Base-by-base conservation (phyloP, 228 moss, liverwort and hornwort genomes). In the Sphagnum fallax region DNA sequence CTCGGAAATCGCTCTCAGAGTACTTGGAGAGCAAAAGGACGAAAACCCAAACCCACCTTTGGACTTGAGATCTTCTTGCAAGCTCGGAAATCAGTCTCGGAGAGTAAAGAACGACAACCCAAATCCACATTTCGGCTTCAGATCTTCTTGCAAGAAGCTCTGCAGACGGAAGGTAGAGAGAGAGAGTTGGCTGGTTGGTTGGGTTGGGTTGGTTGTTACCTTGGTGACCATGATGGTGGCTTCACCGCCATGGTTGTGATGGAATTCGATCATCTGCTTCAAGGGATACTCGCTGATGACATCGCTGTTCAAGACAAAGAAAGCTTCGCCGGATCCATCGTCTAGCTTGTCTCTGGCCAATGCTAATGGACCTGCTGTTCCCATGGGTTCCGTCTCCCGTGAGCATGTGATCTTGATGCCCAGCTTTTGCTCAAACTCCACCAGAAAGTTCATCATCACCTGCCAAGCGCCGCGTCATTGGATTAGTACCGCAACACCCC, bases 171-270 rank as follows among this genome's bases (percentile, higher is more conserved):
- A 32, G 32, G 32, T 2, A 3, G 32, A 32, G 32, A 32, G 32
- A 32, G 32, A 32, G 32, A 32, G 32, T 32, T 32, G 32, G 32
- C 32, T 32, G 32, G 32, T 32, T 32, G 32, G 32, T 32, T 32
- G 32, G 32, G 32, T 32, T 32, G 32, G 32, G 32, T 32, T 32
- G 32, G 32, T 32, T 32, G 0, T 16, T 72, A 87, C 87, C 87
- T 87, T 87, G 9, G 87, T 87, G 66, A 87, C 87, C 84, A 87
- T 77, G 63, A 87, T 87, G n/a, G 87, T 81, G 75, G 87, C 87
- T 69, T 87, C 87, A 6, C 79, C 81, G 10, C 71, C 79, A 61
- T 81, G 84, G 49, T 32, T 6, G 57, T 83, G 76, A 69, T 87
- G 87, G 53, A 87, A 87, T 50, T 72, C 83, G 65, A 87, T 87